phyloP scores from a whole-genome alignment of 2,329 filamentous ascomycete genomes.

The Ophiostoma sp. region DNA sequence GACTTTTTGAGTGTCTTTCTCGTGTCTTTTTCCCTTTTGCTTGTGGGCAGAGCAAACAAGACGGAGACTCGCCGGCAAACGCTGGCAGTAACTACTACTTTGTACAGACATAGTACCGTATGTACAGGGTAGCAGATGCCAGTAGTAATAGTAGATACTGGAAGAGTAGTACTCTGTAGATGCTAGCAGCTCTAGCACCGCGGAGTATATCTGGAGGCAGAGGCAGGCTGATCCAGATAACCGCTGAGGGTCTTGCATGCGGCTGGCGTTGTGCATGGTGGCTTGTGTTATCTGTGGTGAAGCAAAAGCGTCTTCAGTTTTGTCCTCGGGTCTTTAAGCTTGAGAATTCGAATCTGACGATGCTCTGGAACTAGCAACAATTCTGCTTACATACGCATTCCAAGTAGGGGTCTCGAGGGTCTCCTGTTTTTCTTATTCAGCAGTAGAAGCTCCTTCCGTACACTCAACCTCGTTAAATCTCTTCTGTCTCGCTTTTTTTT shows the following conservation, averaged over 20 bases:
- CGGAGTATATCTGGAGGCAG: not conserved
- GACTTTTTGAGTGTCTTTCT: not conserved
- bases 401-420: not conserved
- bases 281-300: not conserved
- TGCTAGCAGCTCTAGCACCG: not conserved
- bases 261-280: constrained; percentile 1
- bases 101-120: too few relatives aligned
- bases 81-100: not conserved
- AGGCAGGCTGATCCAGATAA: constrained; percentile 10
- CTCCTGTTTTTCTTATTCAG: constrained; percentile 1
- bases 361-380: not conserved
- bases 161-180: not conserved
- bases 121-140: too few relatives aligned
- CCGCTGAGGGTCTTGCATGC: constrained; percentile 4
- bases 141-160: too few relatives aligned
- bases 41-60: constrained; percentile 15
- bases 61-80: constrained; percentile 10
- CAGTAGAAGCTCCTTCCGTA: not conserved
- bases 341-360: not conserved
- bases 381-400: not conserved
- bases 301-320: not conserved
- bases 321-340: not conserved
- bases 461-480: not conserved
- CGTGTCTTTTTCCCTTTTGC: constrained; percentile 16
- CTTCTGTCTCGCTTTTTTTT: not conserved